These are phyloP conservation scores for Marsdenia floribunda DNA, from an alignment of 257 asterid genomes.

Conservation along the genomic window DNA sequence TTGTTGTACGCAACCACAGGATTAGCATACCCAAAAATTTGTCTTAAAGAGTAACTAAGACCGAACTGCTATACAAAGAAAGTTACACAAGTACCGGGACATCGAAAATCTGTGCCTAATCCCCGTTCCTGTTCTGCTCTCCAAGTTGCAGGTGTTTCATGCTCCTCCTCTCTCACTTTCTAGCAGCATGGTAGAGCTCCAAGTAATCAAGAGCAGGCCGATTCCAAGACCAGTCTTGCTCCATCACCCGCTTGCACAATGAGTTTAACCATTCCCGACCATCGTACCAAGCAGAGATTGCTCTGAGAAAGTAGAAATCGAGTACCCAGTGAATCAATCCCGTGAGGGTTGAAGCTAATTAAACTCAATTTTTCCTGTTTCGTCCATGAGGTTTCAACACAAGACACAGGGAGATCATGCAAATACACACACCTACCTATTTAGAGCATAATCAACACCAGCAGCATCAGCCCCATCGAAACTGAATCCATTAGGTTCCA, in stretches of 20 bases:
- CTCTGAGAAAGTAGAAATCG: conserved; percentile 37
- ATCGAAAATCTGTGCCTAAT: background rate
- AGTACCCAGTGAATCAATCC: background rate
- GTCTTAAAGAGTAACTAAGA: background rate
- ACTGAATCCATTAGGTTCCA: conserved; percentile 90
- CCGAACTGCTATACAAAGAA: background rate
- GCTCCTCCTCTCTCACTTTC: conserved; percentile 40
- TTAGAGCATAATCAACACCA: conserved; percentile 94
- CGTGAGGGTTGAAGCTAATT: background rate
- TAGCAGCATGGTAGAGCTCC: conserved; percentile 94
- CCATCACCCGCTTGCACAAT: conserved; percentile 82
- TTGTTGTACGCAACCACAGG: background rate
- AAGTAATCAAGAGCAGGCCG: conserved; percentile 97
- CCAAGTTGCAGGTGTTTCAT: background rate
- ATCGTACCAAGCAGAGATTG: conserved; percentile 78
- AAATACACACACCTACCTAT: conserved; percentile 48
- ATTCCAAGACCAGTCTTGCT: conserved; percentile 99
- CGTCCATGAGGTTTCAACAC: background rate
- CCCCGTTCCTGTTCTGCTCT: background rate
- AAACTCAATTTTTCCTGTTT: background rate
- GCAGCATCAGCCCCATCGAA: conserved; percentile 95
- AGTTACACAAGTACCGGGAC: background rate
- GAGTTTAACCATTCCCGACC: conserved; percentile 81
- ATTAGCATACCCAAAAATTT: background rate
- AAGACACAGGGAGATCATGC: background rate